Base-by-base conservation (phyloP, 306 rosid species). In the Prosopis cineraria region DNA sequence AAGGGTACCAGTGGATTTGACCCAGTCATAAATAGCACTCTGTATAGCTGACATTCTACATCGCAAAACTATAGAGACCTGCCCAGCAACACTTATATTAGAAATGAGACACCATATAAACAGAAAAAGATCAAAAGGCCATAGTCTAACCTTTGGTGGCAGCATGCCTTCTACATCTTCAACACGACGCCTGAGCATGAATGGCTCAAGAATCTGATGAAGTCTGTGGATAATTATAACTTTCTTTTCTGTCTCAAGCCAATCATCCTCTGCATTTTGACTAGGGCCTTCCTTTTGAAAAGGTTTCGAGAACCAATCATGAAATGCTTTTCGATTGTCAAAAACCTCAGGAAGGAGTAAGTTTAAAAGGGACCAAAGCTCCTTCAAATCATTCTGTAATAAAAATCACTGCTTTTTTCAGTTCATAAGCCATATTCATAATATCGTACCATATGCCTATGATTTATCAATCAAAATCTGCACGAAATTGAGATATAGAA, bases 131-230 rank as follows among this genome's bases (percentile, higher is more conserved):
- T 27, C 69, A 80, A 59, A n/a, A 64, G 8, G 74, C 70, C 63
- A 79, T 47, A 82, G 47, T 44, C 83, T 67, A 52, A 93, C 99
- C 97, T 96, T 96, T 20, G 94, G 90, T 22, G 99, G 99, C 80
- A 96, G 93, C 20, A 93, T 89, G 77, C 99, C 99, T 89, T 96
- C 99, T 20, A 96, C 99, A 62, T 96, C 99, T 84, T 96, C 98
- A 79, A 96, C 99, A 72, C 99, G 99, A 19, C 99, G 98, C 87
- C 99, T 87, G 29, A 96, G 97, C 99, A 96, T 96, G 84, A 96
- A 96, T 63, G 99, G 99, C 85, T 96, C 99, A 14, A 96, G 94
- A 88, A 96, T 96, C 85, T 96, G 98, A 89, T 96, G 99, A 84
- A 96, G 98, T 44, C 99, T 89, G 67, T 96, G 98, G 75, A 96